These are phyloP conservation scores for Gossypium gossypioides DNA, from an alignment of 441 rosid genomes.

Conservation along the genomic window DNA sequence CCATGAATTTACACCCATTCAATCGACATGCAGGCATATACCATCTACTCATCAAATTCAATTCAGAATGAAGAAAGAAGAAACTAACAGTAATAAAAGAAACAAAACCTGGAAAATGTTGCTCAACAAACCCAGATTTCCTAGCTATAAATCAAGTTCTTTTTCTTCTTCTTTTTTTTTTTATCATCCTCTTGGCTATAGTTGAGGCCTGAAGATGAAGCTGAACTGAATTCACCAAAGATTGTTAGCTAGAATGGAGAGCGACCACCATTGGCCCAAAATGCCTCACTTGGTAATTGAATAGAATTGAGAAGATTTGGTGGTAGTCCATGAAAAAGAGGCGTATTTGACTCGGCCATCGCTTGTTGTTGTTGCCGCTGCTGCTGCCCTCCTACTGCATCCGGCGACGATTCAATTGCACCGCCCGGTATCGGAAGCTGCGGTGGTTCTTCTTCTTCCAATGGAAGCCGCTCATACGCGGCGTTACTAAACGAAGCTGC, in stretches of 20 bases:
- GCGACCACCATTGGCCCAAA: constrained; percentile 68
- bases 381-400: constrained; percentile 25
- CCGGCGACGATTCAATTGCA: constrained; percentile 56
- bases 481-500: constrained; percentile 92
- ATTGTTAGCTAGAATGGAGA: constrained; percentile 38
- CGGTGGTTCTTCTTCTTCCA: constrained; percentile 70
- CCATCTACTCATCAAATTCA: constrained; percentile 24
- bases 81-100: not conserved
- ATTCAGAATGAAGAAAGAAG: constrained; percentile 2
- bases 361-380: constrained; percentile 51
- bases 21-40: constrained; percentile 24
- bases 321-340: constrained; percentile 66
- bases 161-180: not conserved
- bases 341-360: constrained; percentile 40
- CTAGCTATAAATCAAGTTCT: constrained; percentile 24
- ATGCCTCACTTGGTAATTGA: constrained; percentile 72
- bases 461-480: constrained; percentile 78
- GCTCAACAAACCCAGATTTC: constrained; percentile 30
- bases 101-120: constrained; percentile 19
- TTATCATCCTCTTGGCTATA: not conserved
- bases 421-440: constrained; percentile 53
- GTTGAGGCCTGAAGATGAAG: constrained; percentile 8
- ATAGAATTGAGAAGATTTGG: constrained; percentile 83
- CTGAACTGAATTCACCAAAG: not conserved
- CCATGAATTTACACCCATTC: constrained; percentile 26